phyloP scores from a whole-genome alignment of 192 early-diverging fungal species.

The Gamsiella multidivaricata region DNA sequence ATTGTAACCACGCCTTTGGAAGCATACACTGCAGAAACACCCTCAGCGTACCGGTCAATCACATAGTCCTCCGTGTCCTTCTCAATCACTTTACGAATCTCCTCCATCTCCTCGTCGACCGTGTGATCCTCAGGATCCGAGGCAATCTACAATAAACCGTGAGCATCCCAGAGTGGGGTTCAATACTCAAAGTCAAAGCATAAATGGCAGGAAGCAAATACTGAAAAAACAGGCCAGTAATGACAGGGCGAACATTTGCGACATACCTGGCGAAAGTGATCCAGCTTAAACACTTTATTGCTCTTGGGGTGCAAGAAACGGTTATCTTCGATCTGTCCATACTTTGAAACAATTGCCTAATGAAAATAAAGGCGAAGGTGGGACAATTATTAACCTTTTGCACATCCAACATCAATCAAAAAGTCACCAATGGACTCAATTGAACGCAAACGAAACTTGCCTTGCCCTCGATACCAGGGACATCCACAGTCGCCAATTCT shows the following conservation, averaged over 20 bases:
- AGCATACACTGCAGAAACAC: conserved; percentile 74
- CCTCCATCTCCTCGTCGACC: conserved; percentile 49
- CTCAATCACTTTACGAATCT: conserved; percentile 68
- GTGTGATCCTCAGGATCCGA: conserved; percentile 44
- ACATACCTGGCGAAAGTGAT: conserved; percentile 78
- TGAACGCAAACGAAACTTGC: conserved; percentile 46
- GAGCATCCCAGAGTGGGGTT: too few species aligned
- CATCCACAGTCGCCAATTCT: conserved; percentile 77
- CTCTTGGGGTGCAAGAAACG: conserved; percentile 83
- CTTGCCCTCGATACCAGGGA: conserved; percentile 72
- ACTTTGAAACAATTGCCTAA: conserved; percentile 81
- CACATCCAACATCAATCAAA: too few species aligned
- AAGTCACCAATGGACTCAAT: too few species aligned
- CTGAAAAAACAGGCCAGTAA: background rate
- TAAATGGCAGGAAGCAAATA: background rate
- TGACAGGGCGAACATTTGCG: too few species aligned
- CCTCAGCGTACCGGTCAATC: conserved; percentile 83
- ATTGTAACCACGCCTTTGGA: conserved; percentile 64
- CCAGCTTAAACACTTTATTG: conserved; percentile 76
- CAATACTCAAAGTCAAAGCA: background rate
- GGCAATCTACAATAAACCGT: conserved; percentile 42
- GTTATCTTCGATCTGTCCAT: conserved; percentile 71
- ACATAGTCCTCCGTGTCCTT: conserved; percentile 71
- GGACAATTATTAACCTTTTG: too few species aligned
- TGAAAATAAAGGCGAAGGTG: background rate